Conservation (phyloP, 345 rosid species). For the Euphorbia pulcherrima region DNA sequence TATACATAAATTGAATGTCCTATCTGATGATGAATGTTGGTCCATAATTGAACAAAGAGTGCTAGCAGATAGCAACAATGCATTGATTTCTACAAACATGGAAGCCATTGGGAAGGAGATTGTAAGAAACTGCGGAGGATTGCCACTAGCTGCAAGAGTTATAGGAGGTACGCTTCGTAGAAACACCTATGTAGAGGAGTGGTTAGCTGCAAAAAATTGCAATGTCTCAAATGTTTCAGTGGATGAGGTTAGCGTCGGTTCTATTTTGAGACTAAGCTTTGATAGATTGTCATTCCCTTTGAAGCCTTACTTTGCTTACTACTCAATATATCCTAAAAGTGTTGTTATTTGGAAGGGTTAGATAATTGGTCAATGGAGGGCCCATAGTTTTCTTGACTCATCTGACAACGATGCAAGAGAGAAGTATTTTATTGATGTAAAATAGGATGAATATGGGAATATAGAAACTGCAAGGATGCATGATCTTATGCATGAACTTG, state of each 20-base stretch:
- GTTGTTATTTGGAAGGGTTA: too few relatives aligned
- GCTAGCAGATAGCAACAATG: neutral
- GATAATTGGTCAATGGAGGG: too few relatives aligned
- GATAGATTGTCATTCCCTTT: too few relatives aligned
- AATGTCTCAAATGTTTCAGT: conserved; percentile 1
- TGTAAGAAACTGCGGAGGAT: conserved; percentile 3
- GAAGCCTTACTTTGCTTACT: too few relatives aligned
- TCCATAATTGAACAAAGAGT: conserved; percentile 12
- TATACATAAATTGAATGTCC: too few relatives aligned
- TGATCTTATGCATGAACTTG: conserved; percentile 26
- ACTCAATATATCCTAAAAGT: too few relatives aligned
- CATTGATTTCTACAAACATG: neutral
- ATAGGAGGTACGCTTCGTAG: neutral
- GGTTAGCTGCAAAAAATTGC: conserved; percentile 14
- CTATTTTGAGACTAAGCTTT: neutral
- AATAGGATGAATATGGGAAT: neutral
- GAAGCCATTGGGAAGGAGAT: conserved; percentile 19
- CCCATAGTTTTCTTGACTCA: too few relatives aligned
- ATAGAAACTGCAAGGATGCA: conserved; percentile 16
- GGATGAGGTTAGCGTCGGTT: neutral
- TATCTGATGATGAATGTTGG: conserved; percentile 18
- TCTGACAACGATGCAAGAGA: too few relatives aligned
- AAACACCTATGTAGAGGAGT: neutral
- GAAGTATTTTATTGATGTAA: conserved; percentile 12
- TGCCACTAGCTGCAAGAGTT: conserved; percentile 8